Percentiles rank a stretch among this genome's conserved stretches.
Evolutionary conservation across 495 filamentous ascomycete genomes (phyloP).

Genomic region (Xylaria longipes): DNA sequence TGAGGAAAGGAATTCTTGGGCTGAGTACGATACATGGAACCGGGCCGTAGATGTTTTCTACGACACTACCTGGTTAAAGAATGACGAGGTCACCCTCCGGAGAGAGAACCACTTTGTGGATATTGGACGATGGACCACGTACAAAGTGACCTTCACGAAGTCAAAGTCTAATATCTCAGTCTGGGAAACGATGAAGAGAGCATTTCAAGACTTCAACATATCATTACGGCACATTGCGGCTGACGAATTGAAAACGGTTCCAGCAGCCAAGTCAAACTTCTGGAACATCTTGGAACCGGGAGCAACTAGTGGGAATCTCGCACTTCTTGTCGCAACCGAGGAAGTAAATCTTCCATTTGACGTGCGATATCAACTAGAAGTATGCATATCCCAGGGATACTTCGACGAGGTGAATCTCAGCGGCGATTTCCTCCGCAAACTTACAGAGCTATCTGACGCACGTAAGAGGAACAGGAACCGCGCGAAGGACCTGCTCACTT

Average conservation of each 20-base stretch:
- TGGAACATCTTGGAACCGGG: slow-evolving; percentile 66
- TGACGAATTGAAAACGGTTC: slow-evolving; percentile 37
- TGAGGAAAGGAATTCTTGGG: slow-evolving; percentile 62
- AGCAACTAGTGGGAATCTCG: slow-evolving; percentile 37
- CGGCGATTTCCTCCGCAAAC: slow-evolving; percentile 65
- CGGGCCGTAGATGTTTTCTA: slow-evolving; percentile 74
- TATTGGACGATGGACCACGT: slow-evolving; percentile 79
- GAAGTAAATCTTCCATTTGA: slow-evolving; percentile 66
- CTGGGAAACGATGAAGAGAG: slow-evolving; percentile 55
- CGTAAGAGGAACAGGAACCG: slow-evolving; percentile 36
- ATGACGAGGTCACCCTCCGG: slow-evolving; percentile 59
- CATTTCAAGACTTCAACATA: slow-evolving; percentile 80
- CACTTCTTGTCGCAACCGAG: slow-evolving; percentile 43
- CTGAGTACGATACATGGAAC: slow-evolving; percentile 72
- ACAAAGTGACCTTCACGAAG: slow-evolving; percentile 59
- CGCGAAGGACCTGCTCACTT: slow-evolving; percentile 48
- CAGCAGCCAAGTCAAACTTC: slow-evolving; percentile 37
- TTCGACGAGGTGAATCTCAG: slow-evolving; percentile 80
- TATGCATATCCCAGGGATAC: slow-evolving; percentile 80
- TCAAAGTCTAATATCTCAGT: slow-evolving; percentile 24
- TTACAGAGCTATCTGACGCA: slow-evolving; percentile 55
- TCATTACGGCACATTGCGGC: slow-evolving; percentile 42
- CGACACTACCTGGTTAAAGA: slow-evolving; percentile 47
- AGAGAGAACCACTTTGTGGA: slow-evolving; percentile 69
- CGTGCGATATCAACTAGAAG: slow-evolving; percentile 90